Base-by-base conservation (phyloP, 768 basidiomycete species). In the Leucocoprinus sp. region DNA sequence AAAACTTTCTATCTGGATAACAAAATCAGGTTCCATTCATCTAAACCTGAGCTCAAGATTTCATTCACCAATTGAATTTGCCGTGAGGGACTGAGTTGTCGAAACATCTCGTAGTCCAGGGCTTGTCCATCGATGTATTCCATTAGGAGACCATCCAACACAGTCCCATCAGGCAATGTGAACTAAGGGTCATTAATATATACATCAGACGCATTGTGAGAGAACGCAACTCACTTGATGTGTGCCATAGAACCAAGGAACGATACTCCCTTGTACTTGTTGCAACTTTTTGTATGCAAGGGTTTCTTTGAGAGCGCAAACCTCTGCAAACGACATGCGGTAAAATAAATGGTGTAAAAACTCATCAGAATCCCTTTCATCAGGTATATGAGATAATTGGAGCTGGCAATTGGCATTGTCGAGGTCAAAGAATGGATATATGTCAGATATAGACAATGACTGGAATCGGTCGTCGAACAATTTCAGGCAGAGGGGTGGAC, bases 221-320 rank as follows among this genome's bases (percentile, higher is more conserved):
- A 33, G 19, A 2, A 12, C 26, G 11, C 31, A 24, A 34, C n/a
- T 44, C 39, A 57, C 59, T 53, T 55, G 49, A 39, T 60, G 56
- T 3, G 26, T 43, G 24, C 59, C 58, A 41, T 59, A 60, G 27
- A 55, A 60, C 59, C 58, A 60, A 37, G 59, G 59, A 48, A 59
- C 26, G 3, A 56, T n/a, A 5, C 56, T 48, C 22, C 59, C 59
- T 51, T 59, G 59, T 14, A 42, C 52, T 14, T 51, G 28, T 23
- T 9, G 48, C 28, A 60, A 53, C 51, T 60, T 57, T 19, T 59
- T 45, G 36, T 60, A 60, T 8, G 54, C 53, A 33, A 36, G 38
- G 4, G 48, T 45, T 45, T 60, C 55, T 26, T 57, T 57, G 40
- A 49, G 42, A 19, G 58, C 58, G 8, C 49, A 45, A 5, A 5